phyloP scores from a whole-genome alignment of 306 rosid species.

The Dalbergia cochinchinensis region DNA sequence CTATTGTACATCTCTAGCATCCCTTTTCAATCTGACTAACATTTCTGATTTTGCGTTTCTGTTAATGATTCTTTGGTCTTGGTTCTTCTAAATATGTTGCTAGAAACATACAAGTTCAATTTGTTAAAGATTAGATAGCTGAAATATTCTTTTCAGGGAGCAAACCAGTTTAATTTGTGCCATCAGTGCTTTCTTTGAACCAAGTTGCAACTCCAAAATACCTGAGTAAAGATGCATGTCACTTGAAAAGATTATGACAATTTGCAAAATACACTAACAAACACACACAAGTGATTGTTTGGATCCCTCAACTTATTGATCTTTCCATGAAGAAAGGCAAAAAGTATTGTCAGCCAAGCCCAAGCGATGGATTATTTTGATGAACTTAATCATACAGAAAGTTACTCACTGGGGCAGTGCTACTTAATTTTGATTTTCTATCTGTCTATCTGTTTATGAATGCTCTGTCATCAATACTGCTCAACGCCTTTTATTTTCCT shows the following conservation, averaged over 20 bases:
- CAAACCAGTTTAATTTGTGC: not conserved
- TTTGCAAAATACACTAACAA: not conserved
- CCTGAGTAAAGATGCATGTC: slow-evolving; percentile 24
- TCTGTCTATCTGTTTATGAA: slow-evolving; percentile 27
- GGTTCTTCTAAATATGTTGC: no score
- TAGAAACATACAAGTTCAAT: no score
- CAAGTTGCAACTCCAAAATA: slow-evolving; percentile 31
- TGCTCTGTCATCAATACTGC: slow-evolving; percentile 14
- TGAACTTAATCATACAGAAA: slow-evolving; percentile 36
- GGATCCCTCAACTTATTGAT: slow-evolving; percentile 19
- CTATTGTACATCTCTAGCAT: not conserved
- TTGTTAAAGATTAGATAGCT: no score
- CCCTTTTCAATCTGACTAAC: no score
- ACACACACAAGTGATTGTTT: slow-evolving; percentile 8
- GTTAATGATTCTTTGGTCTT: no score
- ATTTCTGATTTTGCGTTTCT: no score
- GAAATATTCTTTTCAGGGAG: no score
- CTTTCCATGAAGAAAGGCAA: not conserved
- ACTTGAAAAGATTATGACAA: slow-evolving; percentile 16
- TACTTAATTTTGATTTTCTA: slow-evolving; percentile 16
- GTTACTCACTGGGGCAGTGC: slow-evolving; percentile 14
- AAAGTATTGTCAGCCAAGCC: slow-evolving; percentile 11
- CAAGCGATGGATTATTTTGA: slow-evolving; percentile 29
- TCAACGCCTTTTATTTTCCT: slow-evolving; percentile 13
- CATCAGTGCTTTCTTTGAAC: slow-evolving; percentile 20